Percentiles rank a stretch among this genome's conserved stretches.
These are phyloP conservation scores for Sordariomycetes sp. DNA, from an alignment of 2,329 filamentous ascomycete genomes.

Conservation along the genomic window DNA sequence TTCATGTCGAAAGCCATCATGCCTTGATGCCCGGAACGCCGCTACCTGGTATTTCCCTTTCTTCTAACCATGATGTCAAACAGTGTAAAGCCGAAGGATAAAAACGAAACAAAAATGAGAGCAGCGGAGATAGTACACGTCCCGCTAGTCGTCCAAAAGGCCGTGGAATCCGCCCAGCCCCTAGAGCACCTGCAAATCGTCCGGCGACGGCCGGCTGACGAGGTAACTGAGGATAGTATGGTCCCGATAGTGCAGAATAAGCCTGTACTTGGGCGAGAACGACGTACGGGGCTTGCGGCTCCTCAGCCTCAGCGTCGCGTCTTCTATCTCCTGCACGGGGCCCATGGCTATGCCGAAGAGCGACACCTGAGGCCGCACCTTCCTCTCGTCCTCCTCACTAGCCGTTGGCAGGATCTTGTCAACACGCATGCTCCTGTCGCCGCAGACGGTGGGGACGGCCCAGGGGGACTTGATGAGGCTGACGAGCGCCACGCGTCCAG, in stretches of 20 bases:
- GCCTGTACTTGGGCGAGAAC: conserved; percentile 42
- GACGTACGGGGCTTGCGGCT: conserved; percentile 12
- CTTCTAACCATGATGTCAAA: too few species aligned
- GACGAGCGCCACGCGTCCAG: conserved; percentile 54
- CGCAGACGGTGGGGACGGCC: not conserved
- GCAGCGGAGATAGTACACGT: too few species aligned
- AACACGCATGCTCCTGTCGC: conserved; percentile 36
- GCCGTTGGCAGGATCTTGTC: conserved; percentile 39
- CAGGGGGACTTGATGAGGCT: conserved; percentile 30
- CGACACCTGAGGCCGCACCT: conserved; percentile 32
- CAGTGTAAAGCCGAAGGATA: too few species aligned
- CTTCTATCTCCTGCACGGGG: conserved; percentile 42
- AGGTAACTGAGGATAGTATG: conserved; percentile 63
- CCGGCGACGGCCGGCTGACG: conserved; percentile 28
- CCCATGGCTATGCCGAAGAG: conserved; percentile 59
- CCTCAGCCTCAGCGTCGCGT: conserved; percentile 7
- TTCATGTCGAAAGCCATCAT: too few species aligned
- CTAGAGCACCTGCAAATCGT: not conserved
- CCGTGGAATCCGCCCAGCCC: not conserved
- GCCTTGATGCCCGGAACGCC: too few species aligned
- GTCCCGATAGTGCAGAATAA: conserved; percentile 64
- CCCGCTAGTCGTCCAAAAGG: not conserved
- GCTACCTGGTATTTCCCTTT: too few species aligned
- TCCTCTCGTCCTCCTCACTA: conserved; percentile 30
- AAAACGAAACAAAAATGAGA: too few species aligned